phyloP scores from a whole-genome alignment of 495 filamentous ascomycete species.

The Hypomontagnella submonticulosa region DNA sequence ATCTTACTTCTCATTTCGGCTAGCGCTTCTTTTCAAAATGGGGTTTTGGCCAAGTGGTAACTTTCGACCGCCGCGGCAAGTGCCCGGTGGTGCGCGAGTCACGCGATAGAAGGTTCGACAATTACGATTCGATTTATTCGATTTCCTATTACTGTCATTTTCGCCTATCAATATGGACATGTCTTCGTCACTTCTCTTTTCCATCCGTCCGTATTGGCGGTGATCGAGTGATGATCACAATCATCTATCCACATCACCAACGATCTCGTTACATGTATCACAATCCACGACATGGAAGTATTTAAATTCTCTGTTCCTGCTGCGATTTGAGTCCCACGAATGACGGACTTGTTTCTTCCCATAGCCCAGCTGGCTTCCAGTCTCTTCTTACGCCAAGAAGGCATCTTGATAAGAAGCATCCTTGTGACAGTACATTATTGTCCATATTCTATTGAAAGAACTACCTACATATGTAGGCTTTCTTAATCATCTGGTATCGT shows the following conservation, averaged over 20 bases:
- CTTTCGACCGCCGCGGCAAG: no score
- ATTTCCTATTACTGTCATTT: not conserved
- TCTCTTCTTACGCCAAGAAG: not conserved
- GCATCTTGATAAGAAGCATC: slow-evolving; percentile 19
- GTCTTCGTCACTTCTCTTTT: not conserved
- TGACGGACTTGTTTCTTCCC: slow-evolving; percentile 12
- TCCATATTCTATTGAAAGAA: slow-evolving; percentile 11
- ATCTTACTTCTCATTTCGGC: no score
- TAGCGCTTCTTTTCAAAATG: no score
- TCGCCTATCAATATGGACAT: no score
- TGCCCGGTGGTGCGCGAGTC: slow-evolving; percentile 37
- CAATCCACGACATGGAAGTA: slow-evolving; percentile 10
- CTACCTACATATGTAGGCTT: no score
- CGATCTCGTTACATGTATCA: slow-evolving; percentile 20
- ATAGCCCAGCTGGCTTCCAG: not conserved
- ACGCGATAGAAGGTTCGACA: slow-evolving; percentile 43
- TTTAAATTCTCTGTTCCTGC: slow-evolving; percentile 28
- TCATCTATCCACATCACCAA: slow-evolving; percentile 6
- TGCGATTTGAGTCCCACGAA: slow-evolving; percentile 11
- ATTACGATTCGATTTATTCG: not conserved
- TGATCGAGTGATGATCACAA: slow-evolving; percentile 32
- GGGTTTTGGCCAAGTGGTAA: no score
- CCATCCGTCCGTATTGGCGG: slow-evolving; percentile 2
- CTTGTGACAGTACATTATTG: not conserved
- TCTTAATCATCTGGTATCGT: slow-evolving; percentile 33